phyloP scores from a whole-genome alignment of 192 early-diverging fungal genomes.

The Phlyctochytrium arcticum region DNA sequence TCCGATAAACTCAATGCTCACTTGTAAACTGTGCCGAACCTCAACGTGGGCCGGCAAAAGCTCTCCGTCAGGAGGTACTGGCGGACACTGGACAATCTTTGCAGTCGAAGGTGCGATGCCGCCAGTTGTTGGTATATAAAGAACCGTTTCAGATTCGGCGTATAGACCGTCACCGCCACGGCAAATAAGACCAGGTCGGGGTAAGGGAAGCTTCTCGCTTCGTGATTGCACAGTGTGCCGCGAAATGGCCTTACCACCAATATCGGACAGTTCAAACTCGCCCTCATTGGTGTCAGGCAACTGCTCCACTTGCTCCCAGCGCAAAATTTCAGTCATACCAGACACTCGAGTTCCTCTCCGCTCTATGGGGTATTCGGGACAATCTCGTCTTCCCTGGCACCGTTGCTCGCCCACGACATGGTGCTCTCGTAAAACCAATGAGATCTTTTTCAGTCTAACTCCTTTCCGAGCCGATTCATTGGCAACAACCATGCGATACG shows the following conservation, averaged over 20 bases:
- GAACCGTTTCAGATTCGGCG: constrained; percentile 28
- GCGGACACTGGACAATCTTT: constrained; percentile 10
- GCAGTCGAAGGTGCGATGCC: constrained; percentile 38
- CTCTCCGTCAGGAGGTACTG: constrained; percentile 10
- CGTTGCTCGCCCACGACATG: constrained; percentile 37
- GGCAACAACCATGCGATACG: constrained; percentile 42
- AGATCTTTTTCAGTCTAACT: constrained; percentile 37
- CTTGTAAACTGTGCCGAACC: constrained; percentile 43
- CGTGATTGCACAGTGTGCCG: neutral
- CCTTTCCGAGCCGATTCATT: constrained; percentile 39
- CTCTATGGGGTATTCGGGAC: constrained; percentile 14
- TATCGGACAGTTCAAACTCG: constrained; percentile 11
- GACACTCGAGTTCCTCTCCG: constrained; percentile 13
- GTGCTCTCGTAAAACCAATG: constrained; percentile 36
- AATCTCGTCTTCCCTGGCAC: constrained; percentile 7
- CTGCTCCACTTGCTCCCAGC: constrained; percentile 41
- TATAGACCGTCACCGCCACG: constrained; percentile 48
- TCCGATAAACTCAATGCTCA: constrained; percentile 39
- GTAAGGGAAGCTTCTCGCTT: constrained; percentile 10
- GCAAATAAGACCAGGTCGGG: constrained; percentile 24
- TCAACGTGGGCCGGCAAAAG: constrained; percentile 35
- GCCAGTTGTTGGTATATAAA: constrained; percentile 34
- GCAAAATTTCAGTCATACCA: constrained; percentile 27
- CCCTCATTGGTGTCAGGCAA: constrained; percentile 7
- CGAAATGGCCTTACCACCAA: neutral